Conservation (phyloP, 2,329 filamentous ascomycete genomes). For the Dissoconium aciculare region DNA sequence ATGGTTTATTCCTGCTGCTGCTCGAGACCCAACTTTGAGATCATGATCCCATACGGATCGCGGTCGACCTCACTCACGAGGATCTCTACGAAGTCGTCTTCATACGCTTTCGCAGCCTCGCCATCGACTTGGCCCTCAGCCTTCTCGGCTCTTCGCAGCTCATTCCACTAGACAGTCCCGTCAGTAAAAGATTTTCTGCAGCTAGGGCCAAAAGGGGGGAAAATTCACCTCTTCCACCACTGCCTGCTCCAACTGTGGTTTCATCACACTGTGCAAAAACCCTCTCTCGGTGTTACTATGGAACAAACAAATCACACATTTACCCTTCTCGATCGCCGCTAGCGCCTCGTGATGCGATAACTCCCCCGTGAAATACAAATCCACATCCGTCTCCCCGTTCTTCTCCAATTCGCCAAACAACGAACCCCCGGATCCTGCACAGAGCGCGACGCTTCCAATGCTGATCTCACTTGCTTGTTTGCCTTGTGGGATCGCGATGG, state of each 20-base stretch:
- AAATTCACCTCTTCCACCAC: slow-evolving; percentile 35
- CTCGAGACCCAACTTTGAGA: slow-evolving; percentile 21
- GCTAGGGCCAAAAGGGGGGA: no score
- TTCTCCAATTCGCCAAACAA: slow-evolving; percentile 48
- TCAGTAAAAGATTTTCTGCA: no score
- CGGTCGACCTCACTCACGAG: slow-evolving; percentile 64
- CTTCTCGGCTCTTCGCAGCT: slow-evolving; percentile 30
- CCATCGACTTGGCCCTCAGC: slow-evolving; percentile 23
- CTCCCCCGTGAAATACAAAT: slow-evolving; percentile 81
- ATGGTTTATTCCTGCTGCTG: background rate
- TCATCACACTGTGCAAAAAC: slow-evolving; percentile 60
- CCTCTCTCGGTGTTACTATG: slow-evolving; percentile 87
- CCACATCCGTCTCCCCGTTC: slow-evolving; percentile 38
- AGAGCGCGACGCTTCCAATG: slow-evolving; percentile 64
- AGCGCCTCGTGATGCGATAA: slow-evolving; percentile 87
- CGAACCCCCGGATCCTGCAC: slow-evolving; percentile 72
- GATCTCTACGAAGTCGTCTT: slow-evolving; percentile 45
- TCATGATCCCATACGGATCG: slow-evolving; percentile 75
- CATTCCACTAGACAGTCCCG: slow-evolving; percentile 40
- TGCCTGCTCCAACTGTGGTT: slow-evolving; percentile 45
- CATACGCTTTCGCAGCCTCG: slow-evolving; percentile 34
- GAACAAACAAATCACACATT: slow-evolving; percentile 69
- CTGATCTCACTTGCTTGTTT: slow-evolving; percentile 37
- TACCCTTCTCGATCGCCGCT: slow-evolving; percentile 68
- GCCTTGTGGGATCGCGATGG: slow-evolving; percentile 48